Evolutionary conservation across 176 grass and related monocot genomes (phyloP), one percentile per base, ranked within the genome.

Genomic region (Lolium perenne): DNA sequence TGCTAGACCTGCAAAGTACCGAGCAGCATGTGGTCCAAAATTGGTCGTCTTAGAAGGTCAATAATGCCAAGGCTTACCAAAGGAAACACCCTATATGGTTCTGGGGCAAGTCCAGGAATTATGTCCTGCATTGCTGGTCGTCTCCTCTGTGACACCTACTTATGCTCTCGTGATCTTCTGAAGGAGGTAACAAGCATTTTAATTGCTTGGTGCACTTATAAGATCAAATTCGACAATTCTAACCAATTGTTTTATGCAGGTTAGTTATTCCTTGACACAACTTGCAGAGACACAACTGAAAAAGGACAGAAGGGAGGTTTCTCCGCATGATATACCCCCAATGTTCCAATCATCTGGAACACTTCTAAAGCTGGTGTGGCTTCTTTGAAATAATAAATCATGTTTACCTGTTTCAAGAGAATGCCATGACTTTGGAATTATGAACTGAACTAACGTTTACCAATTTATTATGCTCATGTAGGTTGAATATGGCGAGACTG

Each of bases 181-280:
- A 94, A 86, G 86, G 96, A 95, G 87, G 96, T 98, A 89, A 82
- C 22, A 11, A 41, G 46, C 11, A 64, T 85, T 83, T 43, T 35
- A 58, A 78, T 74, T 82, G 38, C 65, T 59, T 40, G 17, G 10
- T 9, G 6, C 73, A 79, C 10, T 60, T 61, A 79, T 48, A 51
- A 57, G 70, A 23, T 23, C 35, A 22, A 55, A 69, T 61, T 62
- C 7, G 21, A 51, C 25, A 56, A 38, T 15, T 86, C 43, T 85
- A 75, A 88, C 82, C 11, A 80, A 76, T 83, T 76, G 57, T 70
- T 81, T 38, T 73, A 69, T 85, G 59, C 80, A 99, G 94, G 92
- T 99, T 84, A 99, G 90, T 87, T 99, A 99, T 83, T 99, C 94
- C 53, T 87, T 99, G 88, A 99, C 97, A 78, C 94, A 99, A 89